Evolutionary conservation across 306 rosid genomes (phyloP), one percentile per base, ranked within the genome.

Genomic region (Prunus dulcis): DNA sequence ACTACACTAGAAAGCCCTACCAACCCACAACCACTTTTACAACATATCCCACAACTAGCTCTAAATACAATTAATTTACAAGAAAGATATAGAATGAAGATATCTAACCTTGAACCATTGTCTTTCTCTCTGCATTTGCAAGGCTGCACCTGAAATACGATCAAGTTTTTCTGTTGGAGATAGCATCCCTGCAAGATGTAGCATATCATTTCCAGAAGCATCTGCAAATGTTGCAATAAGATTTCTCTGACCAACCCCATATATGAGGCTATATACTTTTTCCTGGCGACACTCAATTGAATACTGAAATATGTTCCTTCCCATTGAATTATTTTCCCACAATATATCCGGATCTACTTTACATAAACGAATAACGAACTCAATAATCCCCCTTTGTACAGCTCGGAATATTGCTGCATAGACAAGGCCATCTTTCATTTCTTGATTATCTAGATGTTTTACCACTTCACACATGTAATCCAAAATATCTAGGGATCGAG

Each of bases 61-160:
- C 38, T 32, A 32, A 32, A 32, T 32, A 0, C 7, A 32, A 32
- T 32, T 32, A 32, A 32, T 32, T 32, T 53, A 53, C 0, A 53
- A 7, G 27, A 55, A 55, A 6, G 1, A 55, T 56, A 56, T 56
- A 9, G 4, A 64, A 3, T 6, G n/a, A 38, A 34, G 38, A 32
- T 32, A 32, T 65, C 69, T 38, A 34, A 71, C 65, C 76, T 71
- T 53, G 30, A 55, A 71, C 76, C 76, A 71, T 34, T 71, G 65
- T 8, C 58, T 32, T 51, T 69, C 74, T 10, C 74, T 49, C 18
- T 70, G 74, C 74, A 75, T 81, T 43, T 76, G 84, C 15, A 81
- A 12, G 9, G 76, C 75, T 3, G 79, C 73, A 38, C 85, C 79
- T 1, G 71, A 5, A 10, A 78, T 74, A 38, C 52, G 4, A 12